Percentiles rank a stretch among this genome's conserved stretches.
Conservation (phyloP, 805 yeast genomes). For the Cyberlindnera maritima region DNA sequence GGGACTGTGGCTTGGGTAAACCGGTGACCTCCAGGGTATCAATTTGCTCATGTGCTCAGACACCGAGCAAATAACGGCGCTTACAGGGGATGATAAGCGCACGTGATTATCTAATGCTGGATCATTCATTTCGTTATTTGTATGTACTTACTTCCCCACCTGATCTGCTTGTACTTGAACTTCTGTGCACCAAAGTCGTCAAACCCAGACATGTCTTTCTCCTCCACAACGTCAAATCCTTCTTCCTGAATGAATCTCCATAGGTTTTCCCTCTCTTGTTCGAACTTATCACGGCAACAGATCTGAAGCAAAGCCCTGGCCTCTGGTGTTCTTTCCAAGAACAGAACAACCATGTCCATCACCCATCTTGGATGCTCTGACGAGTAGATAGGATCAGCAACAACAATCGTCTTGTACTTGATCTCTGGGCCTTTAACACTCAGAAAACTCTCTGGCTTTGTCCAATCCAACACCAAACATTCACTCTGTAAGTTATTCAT, state of each 20-base stretch:
- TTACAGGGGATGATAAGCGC: too few species aligned
- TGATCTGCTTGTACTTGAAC: constrained; percentile 43
- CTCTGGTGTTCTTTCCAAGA: constrained; percentile 34
- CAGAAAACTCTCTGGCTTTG: constrained; percentile 45
- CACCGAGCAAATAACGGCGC: not conserved
- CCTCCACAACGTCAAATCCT: constrained; percentile 25
- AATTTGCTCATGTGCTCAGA: not conserved
- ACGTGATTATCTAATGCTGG: too few species aligned
- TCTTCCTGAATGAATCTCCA: constrained; percentile 51
- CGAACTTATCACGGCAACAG: constrained; percentile 69
- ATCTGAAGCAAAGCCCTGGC: constrained; percentile 65
- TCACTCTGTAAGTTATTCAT: constrained; percentile 42
- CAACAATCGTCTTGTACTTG: constrained; percentile 56
- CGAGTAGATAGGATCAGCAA: constrained; percentile 90
- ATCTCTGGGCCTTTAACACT: constrained; percentile 25
- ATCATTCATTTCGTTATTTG: too few species aligned
- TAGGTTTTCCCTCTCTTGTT: constrained; percentile 56
- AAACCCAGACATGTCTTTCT: constrained; percentile 48
- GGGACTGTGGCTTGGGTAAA: too few species aligned
- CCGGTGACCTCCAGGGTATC: not conserved
- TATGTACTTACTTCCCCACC: constrained; percentile 19
- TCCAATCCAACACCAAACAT: constrained; percentile 76
- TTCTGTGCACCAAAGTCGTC: constrained; percentile 84
- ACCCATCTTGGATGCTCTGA: constrained; percentile 77
- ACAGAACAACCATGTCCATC: constrained; percentile 50